Base-by-base conservation (phyloP, 441 rosid genomes). In the Theobroma grandiflorum region DNA sequence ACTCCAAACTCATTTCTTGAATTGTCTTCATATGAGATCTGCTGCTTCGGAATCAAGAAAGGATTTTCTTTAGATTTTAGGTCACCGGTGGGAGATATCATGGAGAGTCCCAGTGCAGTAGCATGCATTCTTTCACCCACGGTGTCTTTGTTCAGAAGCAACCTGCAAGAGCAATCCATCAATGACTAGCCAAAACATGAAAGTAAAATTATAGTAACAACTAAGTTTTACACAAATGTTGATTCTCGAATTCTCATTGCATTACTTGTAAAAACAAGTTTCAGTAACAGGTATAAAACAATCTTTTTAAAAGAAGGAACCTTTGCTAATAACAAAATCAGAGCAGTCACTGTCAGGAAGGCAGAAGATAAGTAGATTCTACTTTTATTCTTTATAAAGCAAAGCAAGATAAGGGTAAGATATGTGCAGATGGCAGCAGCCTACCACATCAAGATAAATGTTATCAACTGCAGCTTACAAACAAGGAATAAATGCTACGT, bases 1-100 rank as follows among this genome's bases (percentile, higher is more conserved):
- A 82, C 77, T 72, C 91, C 91, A 71, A 85, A 88, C 43, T 83
- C 83, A 11, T 74, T 67, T 57, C 62, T 59, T 3, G 83, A 31
- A 53, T 80, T 63, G 22, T 80, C 84, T 72, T 79, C 81, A 18
- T 31, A 86, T 6, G 78, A 72, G 47, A 65, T 65, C 18, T 79
- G 85, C 68, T 87, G 88, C 79, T 84, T 85, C 8, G 83, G 74
- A 2, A 83, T 77, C 69, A 83, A 50, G 71, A 86, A 85, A 3
- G 84, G 67, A 33, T 83, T 87, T 71, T 85, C 92, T 80, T 84
- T 85, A 4, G 89, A 70, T 77, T 85, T 85, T 59, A 73, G 20
- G 70, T 81, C 84, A 38, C n/a, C 31, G 0, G 74, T 31, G 42
- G 89, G 74, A 18, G 87, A 75, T 15, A 77, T 53, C 78, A 79